phyloP scores from a whole-genome alignment of 1,284 basidiomycete species.

The Tilletia horrida region DNA sequence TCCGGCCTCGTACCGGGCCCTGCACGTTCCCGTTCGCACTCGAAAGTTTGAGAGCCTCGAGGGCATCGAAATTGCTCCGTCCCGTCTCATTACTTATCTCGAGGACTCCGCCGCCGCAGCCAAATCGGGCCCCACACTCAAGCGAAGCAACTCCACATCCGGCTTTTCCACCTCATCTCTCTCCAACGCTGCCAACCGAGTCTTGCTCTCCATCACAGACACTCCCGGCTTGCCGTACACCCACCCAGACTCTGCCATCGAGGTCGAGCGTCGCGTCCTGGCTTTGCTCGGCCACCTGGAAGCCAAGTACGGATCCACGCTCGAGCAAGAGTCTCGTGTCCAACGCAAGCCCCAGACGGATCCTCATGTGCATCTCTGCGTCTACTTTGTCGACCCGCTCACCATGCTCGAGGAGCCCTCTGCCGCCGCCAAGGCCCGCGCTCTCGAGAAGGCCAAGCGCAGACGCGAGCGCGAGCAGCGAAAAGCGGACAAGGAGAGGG shows the following conservation, averaged over 20 bases:
- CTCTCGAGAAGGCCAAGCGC: background rate
- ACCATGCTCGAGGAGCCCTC: constrained; percentile 15
- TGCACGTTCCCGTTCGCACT: constrained; percentile 11
- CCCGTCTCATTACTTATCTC: constrained; percentile 12
- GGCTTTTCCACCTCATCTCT: constrained; percentile 11
- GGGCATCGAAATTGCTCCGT: constrained; percentile 15
- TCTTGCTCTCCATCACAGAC: constrained; percentile 17
- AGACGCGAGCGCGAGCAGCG: constrained; percentile 2
- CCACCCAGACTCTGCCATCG: constrained; percentile 13
- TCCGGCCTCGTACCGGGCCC: background rate
- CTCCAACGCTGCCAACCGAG: constrained; percentile 14
- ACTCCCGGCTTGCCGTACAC: constrained; percentile 17
- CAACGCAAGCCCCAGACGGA: constrained; percentile 15
- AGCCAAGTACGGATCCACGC: constrained; percentile 13
- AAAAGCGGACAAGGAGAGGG: background rate
- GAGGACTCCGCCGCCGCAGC: background rate
- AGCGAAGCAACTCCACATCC: background rate
- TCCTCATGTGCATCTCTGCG: constrained; percentile 13
- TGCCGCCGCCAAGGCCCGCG: constrained; percentile 5
- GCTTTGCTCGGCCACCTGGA: constrained; percentile 9
- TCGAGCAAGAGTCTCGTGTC: constrained; percentile 14
- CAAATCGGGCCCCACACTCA: background rate
- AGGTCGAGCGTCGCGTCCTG: constrained; percentile 9
- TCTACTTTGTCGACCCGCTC: constrained; percentile 19
- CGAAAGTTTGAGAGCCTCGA: constrained; percentile 12